Conservation (phyloP, 306 rosid species). For the Cicer cuneatum region DNA sequence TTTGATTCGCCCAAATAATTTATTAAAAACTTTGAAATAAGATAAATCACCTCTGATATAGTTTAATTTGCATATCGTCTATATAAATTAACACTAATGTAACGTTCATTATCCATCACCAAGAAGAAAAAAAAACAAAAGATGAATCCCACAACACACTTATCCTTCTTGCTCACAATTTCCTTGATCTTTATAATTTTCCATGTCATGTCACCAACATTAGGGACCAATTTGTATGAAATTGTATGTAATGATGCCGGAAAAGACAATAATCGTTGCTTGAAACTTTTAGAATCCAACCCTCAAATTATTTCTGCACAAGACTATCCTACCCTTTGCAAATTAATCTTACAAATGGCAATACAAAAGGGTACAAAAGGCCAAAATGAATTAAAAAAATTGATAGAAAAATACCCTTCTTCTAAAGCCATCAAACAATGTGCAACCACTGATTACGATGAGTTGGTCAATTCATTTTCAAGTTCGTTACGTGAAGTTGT, state of each 20-base stretch:
- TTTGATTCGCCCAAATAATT: no score
- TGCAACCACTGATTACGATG: background rate
- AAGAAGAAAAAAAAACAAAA: background rate
- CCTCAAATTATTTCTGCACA: constrained; percentile 5
- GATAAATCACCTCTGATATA: no score
- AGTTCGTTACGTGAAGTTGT: background rate
- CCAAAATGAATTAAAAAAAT: background rate
- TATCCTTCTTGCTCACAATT: background rate
- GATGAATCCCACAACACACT: background rate
- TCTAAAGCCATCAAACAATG: background rate
- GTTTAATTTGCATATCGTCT: no score
- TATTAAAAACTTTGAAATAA: no score
- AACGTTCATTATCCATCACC: background rate
- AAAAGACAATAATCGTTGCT: background rate
- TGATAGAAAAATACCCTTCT: background rate
- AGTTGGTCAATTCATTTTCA: background rate
- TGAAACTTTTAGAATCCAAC: background rate
- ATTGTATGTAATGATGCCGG: background rate
- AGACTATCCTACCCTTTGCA: background rate
- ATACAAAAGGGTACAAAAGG: background rate
- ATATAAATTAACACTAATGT: background rate
- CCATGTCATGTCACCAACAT: background rate
- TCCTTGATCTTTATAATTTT: background rate
- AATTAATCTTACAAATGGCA: background rate
- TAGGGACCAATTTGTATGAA: background rate